Evolutionary conservation across 495 filamentous ascomycete genomes (phyloP), one percentile per base, ranked within the genome.

Genomic region (Penicillium simplicissimum): DNA sequence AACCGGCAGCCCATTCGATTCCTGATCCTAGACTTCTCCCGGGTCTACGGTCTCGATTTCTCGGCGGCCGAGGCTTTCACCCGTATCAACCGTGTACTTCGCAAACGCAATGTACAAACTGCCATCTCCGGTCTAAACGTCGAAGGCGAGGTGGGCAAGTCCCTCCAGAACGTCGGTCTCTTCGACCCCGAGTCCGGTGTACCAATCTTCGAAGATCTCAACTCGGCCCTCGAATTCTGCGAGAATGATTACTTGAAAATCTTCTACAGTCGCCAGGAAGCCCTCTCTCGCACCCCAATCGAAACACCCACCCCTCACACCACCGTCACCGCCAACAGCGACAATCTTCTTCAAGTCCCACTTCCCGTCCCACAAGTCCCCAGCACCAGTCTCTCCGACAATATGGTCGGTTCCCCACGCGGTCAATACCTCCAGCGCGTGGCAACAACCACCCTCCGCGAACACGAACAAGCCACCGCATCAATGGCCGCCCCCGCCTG

Each of bases 21-120:
- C 72, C 76, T 98, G 45, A 87, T 98, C n/a, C 77, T 98, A 42
- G 95, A 98, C 67, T 83, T 98, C 58, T 84, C 84, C 65, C 87
- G 93, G 58, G 94, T 98, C 65, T 93, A 91, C 15, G 95, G 95
- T 9, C 78, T 98, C 23, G 95, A 98, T 75, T 98, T 95, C 73
- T 97, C 94, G 1, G 93, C 96, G 10, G 93, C 92, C 5, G 95
- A 98, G 72, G 93, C 89, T 0, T 97, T 98, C 71, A 93, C 89
- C 36, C 88, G 93, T 43, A 92, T 97, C 74, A 93, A 91, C 68
- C 86, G 95, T 34, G 81, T 97, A 36, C 80, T 97, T 10, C 74
- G 84, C 49, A 81, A 83, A 40, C 88, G 87, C 68, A 84, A 86
- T 43, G 88, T 98, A 31, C 83, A 88, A 58, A 86, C 96, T 59